Evolutionary conservation across 2,329 filamentous ascomycete genomes (phyloP).

Genomic region (Ceratocystis eucalypticola): DNA sequence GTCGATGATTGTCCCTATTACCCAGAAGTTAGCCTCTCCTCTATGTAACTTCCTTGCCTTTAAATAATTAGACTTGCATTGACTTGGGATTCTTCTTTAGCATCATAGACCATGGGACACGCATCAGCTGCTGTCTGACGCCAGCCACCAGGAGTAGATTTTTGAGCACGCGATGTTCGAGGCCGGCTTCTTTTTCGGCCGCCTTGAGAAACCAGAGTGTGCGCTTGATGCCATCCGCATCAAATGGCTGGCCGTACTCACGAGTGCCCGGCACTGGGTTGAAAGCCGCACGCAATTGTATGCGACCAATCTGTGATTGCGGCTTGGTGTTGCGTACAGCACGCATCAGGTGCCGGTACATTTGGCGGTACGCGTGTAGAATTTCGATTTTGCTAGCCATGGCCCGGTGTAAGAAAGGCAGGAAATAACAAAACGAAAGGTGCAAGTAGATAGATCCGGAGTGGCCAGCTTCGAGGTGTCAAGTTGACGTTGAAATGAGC

Average conservation of each 20-base stretch:
- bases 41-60: slow-evolving; percentile 7
- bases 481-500: no score
- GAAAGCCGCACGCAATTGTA: slow-evolving; percentile 48
- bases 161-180: slow-evolving; percentile 61
- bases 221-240: slow-evolving; percentile 41
- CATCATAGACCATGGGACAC: slow-evolving; percentile 18
- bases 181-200: slow-evolving; percentile 47
- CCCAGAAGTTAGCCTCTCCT: slow-evolving; percentile 12
- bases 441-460: background rate
- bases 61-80: background rate
- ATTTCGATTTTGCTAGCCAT: slow-evolving; percentile 30
- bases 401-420: background rate
- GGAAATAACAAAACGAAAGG: background rate
- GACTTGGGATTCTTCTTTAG: slow-evolving; percentile 20
- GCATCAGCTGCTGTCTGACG: slow-evolving; percentile 26
- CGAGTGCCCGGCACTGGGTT: slow-evolving; percentile 24
- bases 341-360: slow-evolving; percentile 53
- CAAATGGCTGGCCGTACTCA: slow-evolving; percentile 29
- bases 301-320: slow-evolving; percentile 47
- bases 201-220: slow-evolving; percentile 58
- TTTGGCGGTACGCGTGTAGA: slow-evolving; percentile 52
- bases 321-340: slow-evolving; percentile 61
- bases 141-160: slow-evolving; percentile 46
- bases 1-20: slow-evolving; percentile 11
- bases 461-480: no score